phyloP scores from a whole-genome alignment of 805 yeast species.

The Clavispora santaluciae region DNA sequence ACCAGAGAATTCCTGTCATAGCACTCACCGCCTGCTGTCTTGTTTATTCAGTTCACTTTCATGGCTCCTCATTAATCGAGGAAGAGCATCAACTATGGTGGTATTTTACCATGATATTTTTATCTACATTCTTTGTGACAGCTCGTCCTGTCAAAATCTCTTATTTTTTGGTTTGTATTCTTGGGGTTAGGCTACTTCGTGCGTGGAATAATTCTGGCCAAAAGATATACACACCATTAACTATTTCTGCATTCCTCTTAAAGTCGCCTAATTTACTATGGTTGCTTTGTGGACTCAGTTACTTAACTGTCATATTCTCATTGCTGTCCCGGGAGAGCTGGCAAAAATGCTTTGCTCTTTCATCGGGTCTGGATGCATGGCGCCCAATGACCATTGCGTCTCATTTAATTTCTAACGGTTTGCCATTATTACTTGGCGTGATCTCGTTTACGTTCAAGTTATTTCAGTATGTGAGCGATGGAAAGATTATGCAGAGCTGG shows the following conservation, averaged over 20 bases:
- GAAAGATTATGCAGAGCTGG: constrained; percentile 47
- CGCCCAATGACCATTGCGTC: constrained; percentile 11
- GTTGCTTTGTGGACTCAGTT: constrained; percentile 43
- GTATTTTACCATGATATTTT: constrained; percentile 33
- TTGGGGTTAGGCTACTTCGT: constrained; percentile 54
- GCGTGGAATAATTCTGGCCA: constrained; percentile 93
- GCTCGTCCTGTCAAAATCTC: constrained; percentile 2
- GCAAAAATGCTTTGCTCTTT: constrained; percentile 16
- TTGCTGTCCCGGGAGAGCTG: constrained; percentile 23
- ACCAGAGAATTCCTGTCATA: neutral
- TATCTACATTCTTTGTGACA: constrained; percentile 8
- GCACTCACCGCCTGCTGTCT: constrained; percentile 34
- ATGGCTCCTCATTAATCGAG: constrained; percentile 74
- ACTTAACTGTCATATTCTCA: constrained; percentile 16
- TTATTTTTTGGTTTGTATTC: constrained; percentile 14
- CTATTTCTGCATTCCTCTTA: constrained; percentile 41
- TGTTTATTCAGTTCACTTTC: constrained; percentile 62
- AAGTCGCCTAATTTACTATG: constrained; percentile 36
- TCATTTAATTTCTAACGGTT: constrained; percentile 39
- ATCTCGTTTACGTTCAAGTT: constrained; percentile 52
- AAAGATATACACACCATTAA: constrained; percentile 47
- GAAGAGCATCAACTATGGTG: constrained; percentile 98
- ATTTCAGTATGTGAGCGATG: constrained; percentile 48
- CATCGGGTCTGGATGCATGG: constrained; percentile 1
- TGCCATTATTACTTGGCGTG: constrained; percentile 42